These are phyloP conservation scores for Pseudocercospora vitis DNA, from an alignment of 2,329 filamentous ascomycete species.

Conservation along the genomic window DNA sequence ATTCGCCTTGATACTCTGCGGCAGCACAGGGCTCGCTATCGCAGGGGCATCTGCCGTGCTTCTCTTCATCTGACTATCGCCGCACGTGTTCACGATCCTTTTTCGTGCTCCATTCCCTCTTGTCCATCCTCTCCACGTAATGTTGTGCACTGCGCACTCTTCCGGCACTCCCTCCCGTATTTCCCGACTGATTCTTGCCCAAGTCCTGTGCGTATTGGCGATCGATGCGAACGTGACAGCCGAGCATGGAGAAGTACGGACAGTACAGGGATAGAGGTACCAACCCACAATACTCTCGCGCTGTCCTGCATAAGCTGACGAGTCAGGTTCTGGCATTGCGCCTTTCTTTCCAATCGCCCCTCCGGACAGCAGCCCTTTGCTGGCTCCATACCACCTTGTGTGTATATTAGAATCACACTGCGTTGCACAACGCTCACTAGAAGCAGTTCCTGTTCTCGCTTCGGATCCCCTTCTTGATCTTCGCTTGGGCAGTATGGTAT, in stretches of 20 bases:
- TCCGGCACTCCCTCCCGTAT: not conserved
- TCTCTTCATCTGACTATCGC: conserved; percentile 1
- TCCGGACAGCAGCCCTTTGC: conserved; percentile 61
- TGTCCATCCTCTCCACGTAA: not conserved
- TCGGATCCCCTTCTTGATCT: conserved; percentile 76
- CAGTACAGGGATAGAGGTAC: conserved; percentile 87
- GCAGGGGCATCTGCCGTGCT: conserved; percentile 2
- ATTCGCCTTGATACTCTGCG: conserved; percentile 1
- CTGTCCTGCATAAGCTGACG: conserved; percentile 23
- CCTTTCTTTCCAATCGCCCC: conserved; percentile 85
- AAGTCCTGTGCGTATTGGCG: too few species aligned
- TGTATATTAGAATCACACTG: not conserved
- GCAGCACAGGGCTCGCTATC: not conserved
- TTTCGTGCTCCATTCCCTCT: not conserved
- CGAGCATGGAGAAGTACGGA: conserved; percentile 85
- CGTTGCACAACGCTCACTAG: not conserved
- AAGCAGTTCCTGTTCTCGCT: conserved; percentile 70
- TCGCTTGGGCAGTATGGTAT: conserved; percentile 47
- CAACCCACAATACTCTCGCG: conserved; percentile 16
- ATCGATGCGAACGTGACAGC: too few species aligned
- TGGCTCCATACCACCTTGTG: conserved; percentile 48
- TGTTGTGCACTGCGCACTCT: not conserved
- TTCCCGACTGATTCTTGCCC: too few species aligned
- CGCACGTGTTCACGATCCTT: conserved; percentile 3
- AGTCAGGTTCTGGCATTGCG: conserved; percentile 84